Percentiles rank a stretch among this genome's conserved stretches.
These are phyloP conservation scores for Cucurbitaria berberidis DNA, from an alignment of 2,329 filamentous ascomycete genomes.

Conservation along the genomic window DNA sequence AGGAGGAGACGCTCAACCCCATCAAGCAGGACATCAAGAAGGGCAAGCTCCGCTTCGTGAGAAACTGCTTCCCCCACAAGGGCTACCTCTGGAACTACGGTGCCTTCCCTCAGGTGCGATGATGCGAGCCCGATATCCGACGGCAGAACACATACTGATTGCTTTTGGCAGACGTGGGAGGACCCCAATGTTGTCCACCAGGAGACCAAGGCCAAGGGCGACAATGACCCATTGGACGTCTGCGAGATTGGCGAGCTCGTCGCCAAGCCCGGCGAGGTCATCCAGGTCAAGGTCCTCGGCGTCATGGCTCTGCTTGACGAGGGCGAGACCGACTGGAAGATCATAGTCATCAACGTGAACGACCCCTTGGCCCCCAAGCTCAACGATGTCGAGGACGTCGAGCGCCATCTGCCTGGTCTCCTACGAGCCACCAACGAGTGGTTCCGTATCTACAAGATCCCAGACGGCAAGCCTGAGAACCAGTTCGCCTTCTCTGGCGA, in stretches of 20 bases:
- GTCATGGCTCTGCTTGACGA: constrained; percentile 99
- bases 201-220: constrained; percentile 99
- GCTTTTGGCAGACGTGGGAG: constrained; percentile 87
- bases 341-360: constrained; percentile 98
- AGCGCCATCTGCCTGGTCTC: constrained; percentile 95
- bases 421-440: constrained; percentile 98
- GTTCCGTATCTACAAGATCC: constrained; percentile 99
- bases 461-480: constrained; percentile 99
- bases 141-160: constrained; percentile 31
- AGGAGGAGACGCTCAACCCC: constrained; percentile 97
- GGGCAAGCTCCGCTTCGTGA: constrained; percentile 98
- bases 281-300: constrained; percentile 99
- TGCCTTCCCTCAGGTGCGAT: constrained; percentile 90
- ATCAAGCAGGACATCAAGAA: constrained; percentile 99
- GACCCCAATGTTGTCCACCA: constrained; percentile 95
- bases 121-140: constrained; percentile 37
- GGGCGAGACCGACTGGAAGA: constrained; percentile 99
- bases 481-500: constrained; percentile 99
- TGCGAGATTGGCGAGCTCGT: constrained; percentile 99
- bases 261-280: constrained; percentile 93
- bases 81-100: constrained; percentile 99
- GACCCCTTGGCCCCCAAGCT: constrained; percentile 96
- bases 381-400: constrained; percentile 98
- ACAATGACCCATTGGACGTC: constrained; percentile 98
- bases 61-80: constrained; percentile 99